Evolutionary conservation across 495 filamentous ascomycete species (phyloP), one percentile per base, ranked within the genome.

Genomic region (Tuber magnatum): DNA sequence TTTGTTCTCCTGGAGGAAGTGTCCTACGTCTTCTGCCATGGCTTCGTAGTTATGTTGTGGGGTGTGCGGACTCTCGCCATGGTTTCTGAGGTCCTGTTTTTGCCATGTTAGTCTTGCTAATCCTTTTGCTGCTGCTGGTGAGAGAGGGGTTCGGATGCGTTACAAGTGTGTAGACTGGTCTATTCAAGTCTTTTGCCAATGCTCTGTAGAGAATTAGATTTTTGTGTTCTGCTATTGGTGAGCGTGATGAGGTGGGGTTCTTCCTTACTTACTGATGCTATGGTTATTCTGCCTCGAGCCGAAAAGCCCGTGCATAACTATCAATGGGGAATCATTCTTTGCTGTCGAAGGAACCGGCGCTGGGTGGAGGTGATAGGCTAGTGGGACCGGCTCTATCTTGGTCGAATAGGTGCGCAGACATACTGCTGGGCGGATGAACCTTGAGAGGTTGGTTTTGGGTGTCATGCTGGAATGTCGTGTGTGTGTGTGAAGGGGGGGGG

Each of bases 271-370:
- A 90, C 94, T 96, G 77, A 99, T 95, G 84, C 88, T 94, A 84
- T 94, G 85, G 82, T 98, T 95, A 81, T 99, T 99, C 86, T 92
- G 92, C 85, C 97, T 97, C 61, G 93, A 97, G 38, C 95, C 95
- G 82, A 99, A 98, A 24, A 99, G 87, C 6, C 95, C 95, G 83
- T 99, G 95, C 84, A 98, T 88, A 76, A 99, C 89, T 78, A 99
- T 84, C 75, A 99, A 91, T 1, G 95, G 93, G 68, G 88, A 83
- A 69, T 87, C 87, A 76, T 85, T 81, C 39, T 40, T 46, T 40
- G 65, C 73, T 5, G 76, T 72, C 20, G 40, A 73, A 68, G 69
- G 79, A 69, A 42, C 46, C 28, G 85, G 82, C 14, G 90, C 87
- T 76, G 86, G 80, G 77, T 90, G 88, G 56, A 88, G 86, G 75